Evolutionary conservation across 306 rosid genomes (phyloP), one percentile per base, ranked within the genome.

Genomic region (Benincasa hispida): DNA sequence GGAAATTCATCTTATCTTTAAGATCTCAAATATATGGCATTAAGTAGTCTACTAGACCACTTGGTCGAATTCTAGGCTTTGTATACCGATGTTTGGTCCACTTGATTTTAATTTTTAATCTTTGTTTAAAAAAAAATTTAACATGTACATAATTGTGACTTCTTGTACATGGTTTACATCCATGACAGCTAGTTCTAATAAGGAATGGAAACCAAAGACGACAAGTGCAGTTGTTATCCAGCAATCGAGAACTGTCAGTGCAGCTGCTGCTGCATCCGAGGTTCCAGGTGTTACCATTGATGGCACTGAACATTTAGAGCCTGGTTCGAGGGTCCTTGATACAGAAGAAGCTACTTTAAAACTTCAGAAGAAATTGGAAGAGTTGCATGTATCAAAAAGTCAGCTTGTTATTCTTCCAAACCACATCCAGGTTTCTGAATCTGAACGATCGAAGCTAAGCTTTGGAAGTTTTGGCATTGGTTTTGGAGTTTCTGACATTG

Each of bases 121-220:
- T 68, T 22, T 68, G 51, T 37, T 17, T 3, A 32, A 65, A 57
- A 19, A 10, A 35, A 35, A 41, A 1, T 5, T 67, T 21, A 66
- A 21, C 53, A 3, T 17, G 5, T 30, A 28, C 60, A 19, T 79
- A 60, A 55, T 70, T 58, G 76, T 75, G 80, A 76, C 81, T 77
- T 82, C 75, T 37, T 81, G 76, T 76, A 51, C 67, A 7, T 74
- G 78, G 18, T 80, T 76, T 84, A 42, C 84, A 74, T 87, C 80
- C 83, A 78, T 76, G 47, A 77, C 96, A 90, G 96, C 88, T 82
- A 91, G 92, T 87, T 85, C 97, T 81, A 94, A 80, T 81, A 94
- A 92, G 88, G 99, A 94, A 82, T 94, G 99, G 99, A 95, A 92
- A 81, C 99, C 99, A 25, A 95, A 95, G 86, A 82, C 94, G 35